Evolutionary conservation across 2,329 filamentous ascomycete species (phyloP), one percentile per base, ranked within the genome.

Genomic region (Cordyceps tenuipes): DNA sequence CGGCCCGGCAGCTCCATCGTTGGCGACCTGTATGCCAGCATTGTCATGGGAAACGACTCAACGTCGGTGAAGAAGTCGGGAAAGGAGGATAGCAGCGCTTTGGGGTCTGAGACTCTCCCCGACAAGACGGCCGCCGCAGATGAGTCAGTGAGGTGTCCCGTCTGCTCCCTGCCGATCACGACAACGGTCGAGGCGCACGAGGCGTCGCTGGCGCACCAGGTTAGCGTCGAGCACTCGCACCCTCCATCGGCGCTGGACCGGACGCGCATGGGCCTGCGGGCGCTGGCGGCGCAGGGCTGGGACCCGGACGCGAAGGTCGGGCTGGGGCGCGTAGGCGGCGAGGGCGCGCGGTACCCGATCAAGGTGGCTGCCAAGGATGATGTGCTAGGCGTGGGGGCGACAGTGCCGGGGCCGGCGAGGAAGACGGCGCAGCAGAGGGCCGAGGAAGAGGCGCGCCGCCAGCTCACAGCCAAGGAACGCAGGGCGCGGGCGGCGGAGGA

Each of bases 271-370:
- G 89, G 89, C 0, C 75, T 91, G 7, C 76, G 81, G 5, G 82
- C 88, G 31, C 79, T 92, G 36, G 77, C 83, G 57, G 78, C 82
- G 0, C 81, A 88, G 61, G 89, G 89, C 31, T 92, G 88, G 84
- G 86, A 92, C 66, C 87, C 88, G 0, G 89, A 92, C 71, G 77
- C 83, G 31, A 78, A 90, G 3, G 72, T 76, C 17, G 92, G 92
- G 0, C 78, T 97, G 0, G 92, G 92, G 0, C 81, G 81, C 10
- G 74, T 76, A 2, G 57, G 57, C 0, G 57, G 48, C 0, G 83
- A 88, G 64, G 92, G 92, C 3, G 86, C 90, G 62, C 79, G 87
- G 46, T 86, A 85, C 64, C 92, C 92, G 1, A 78, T 97, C 63
- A 91, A 91, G 69, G 76, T 83, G 1, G 81, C 79, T 61, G 76